Conservation (phyloP, 2,329 filamentous ascomycete genomes). For the Phialophora verrucosa region DNA sequence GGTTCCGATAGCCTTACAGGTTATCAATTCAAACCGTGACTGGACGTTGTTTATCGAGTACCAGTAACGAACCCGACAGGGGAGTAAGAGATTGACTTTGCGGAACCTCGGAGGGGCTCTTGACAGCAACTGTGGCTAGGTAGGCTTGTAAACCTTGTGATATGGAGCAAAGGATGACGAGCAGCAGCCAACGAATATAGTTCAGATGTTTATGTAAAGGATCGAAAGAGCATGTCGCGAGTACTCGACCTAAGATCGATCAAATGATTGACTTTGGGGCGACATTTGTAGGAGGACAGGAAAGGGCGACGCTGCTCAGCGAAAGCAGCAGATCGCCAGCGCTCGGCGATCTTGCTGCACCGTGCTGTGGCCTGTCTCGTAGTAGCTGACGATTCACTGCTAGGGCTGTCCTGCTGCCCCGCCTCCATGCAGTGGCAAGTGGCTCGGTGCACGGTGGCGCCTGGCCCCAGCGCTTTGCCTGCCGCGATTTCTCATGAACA, state of each 20-base stretch:
- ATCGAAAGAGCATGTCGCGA: not conserved
- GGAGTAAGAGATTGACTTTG: constrained; percentile 14
- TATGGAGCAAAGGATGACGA: constrained; percentile 14
- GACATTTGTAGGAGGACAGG: not conserved
- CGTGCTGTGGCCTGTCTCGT: not conserved
- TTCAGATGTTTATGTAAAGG: constrained; percentile 15
- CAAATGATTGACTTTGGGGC: not conserved
- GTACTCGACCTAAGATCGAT: constrained; percentile 1
- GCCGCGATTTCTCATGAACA: too few species aligned
- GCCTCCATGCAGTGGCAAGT: constrained; percentile 1
- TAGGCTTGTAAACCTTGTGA: constrained; percentile 17
- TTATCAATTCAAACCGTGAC: too few species aligned
- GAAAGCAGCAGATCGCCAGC: not conserved
- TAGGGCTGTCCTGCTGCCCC: not conserved
- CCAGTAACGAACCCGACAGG: constrained; percentile 4
- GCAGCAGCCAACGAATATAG: constrained; percentile 5
- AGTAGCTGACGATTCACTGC: not conserved
- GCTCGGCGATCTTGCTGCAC: not conserved
- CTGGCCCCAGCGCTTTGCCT: not conserved
- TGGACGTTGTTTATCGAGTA: not conserved
- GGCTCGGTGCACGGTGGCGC: not conserved
- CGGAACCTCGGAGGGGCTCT: not conserved
- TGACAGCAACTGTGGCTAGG: constrained; percentile 5
- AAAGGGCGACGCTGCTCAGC: not conserved
- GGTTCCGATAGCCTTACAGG: not conserved